A percentile compares a stretch with the other conserved stretches of the same genome.
Conservation (phyloP, 331 rosid genomes). For the Quercus tomentella region DNA sequence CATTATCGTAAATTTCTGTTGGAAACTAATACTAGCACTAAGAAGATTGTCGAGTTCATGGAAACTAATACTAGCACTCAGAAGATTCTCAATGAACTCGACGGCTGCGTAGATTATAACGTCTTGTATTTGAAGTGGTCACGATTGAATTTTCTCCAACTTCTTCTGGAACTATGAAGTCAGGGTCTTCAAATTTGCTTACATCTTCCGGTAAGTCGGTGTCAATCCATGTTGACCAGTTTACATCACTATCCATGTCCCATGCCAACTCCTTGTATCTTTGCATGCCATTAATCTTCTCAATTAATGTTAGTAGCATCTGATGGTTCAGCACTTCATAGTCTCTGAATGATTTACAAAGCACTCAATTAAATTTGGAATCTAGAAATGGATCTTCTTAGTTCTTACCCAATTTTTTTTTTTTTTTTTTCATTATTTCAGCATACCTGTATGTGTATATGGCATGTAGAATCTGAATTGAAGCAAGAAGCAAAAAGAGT, state of each 20-base stretch:
- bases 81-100: conserved; percentile 8
- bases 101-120: conserved; percentile 32
- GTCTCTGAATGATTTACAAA: conserved; percentile 39
- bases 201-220: conserved; percentile 54
- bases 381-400: neutral
- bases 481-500: conserved; percentile 35
- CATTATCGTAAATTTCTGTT: neutral
- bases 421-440: neutral
- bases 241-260: conserved; percentile 25
- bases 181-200: conserved; percentile 41
- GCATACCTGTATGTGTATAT: conserved; percentile 65
- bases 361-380: neutral
- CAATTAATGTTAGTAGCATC: conserved; percentile 38
- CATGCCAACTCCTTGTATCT: conserved; percentile 17
- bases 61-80: neutral
- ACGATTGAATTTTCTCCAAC: conserved; percentile 40
- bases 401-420: neutral
- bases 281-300: conserved; percentile 48
- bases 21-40: neutral
- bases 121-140: conserved; percentile 22
- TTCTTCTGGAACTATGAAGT: conserved; percentile 45
- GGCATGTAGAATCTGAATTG: conserved; percentile 44
- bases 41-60: too few relatives aligned
- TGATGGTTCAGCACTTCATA: conserved; percentile 62
- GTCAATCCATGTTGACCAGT: conserved; percentile 59